Percentiles rank a stretch among this genome's conserved stretches.
Evolutionary conservation across 768 basidiomycete species (phyloP).

Genomic region (Dioszegia crocea): DNA sequence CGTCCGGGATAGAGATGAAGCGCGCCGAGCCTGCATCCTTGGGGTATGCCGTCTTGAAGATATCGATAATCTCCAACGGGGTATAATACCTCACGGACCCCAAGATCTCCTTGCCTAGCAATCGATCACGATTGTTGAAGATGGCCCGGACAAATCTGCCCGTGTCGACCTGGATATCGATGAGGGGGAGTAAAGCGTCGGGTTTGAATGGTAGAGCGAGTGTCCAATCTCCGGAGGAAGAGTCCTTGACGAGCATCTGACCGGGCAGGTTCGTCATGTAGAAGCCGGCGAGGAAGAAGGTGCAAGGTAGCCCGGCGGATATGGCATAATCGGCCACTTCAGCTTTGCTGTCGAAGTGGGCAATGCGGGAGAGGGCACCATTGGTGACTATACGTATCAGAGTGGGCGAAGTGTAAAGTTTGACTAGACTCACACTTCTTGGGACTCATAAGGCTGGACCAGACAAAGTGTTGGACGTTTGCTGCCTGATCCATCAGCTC

Average conservation of each 20-base stretch:
- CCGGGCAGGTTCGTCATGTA: slow-evolving; percentile 27
- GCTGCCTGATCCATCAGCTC: slow-evolving; percentile 3
- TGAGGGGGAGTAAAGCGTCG: slow-evolving; percentile 14
- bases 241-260: slow-evolving; percentile 11
- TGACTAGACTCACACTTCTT: slow-evolving; percentile 16
- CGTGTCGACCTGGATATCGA: slow-evolving; percentile 28
- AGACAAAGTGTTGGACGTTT: slow-evolving; percentile 19
- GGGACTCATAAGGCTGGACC: slow-evolving; percentile 10
- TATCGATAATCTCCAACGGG: slow-evolving; percentile 9
- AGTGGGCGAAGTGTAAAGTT: neutral
- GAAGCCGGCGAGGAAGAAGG: slow-evolving; percentile 19
- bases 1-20: slow-evolving; percentile 7
- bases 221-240: slow-evolving; percentile 13
- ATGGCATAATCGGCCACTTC: slow-evolving; percentile 18
- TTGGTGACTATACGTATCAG: slow-evolving; percentile 16
- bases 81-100: slow-evolving; percentile 14
- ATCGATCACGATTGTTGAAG: slow-evolving; percentile 6
- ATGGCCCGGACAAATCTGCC: slow-evolving; percentile 35
- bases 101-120: slow-evolving; percentile 15
- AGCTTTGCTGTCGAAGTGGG: slow-evolving; percentile 34
- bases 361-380: slow-evolving; percentile 19
- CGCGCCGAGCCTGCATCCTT: neutral
- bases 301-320: slow-evolving; percentile 15
- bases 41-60: slow-evolving; percentile 17
- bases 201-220: slow-evolving; percentile 19